Percentiles rank a stretch among this genome's conserved stretches.
phyloP scores from a whole-genome alignment of 2,329 filamentous ascomycete genomes.

The Saccharata proteae region DNA sequence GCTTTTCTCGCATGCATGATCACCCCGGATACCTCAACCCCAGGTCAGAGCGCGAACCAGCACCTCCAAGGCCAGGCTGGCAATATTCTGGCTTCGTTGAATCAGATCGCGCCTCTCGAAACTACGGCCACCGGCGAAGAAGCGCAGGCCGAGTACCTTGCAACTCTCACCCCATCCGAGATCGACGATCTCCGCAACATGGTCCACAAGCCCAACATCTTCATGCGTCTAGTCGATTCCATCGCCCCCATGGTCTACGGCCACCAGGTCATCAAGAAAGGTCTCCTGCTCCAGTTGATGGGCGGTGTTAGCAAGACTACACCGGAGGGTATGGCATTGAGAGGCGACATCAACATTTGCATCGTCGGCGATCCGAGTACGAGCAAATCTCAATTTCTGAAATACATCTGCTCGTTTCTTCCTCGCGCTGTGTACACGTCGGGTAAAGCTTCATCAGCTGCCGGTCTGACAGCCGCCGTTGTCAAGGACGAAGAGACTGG shows the following conservation, averaged over 20 bases:
- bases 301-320: conserved; percentile 91
- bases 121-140: conserved; percentile 55
- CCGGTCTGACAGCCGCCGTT: conserved; percentile 91
- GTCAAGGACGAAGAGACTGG: conserved; percentile 98
- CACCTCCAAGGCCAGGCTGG: conserved; percentile 59
- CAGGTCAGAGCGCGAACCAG: conserved; percentile 61
- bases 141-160: conserved; percentile 75
- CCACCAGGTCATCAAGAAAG: conserved; percentile 96
- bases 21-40: conserved; percentile 70
- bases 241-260: conserved; percentile 96
- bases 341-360: conserved; percentile 98
- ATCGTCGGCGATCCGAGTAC: conserved; percentile 95
- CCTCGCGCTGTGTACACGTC: conserved; percentile 95
- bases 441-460: conserved; percentile 92
- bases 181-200: conserved; percentile 85
- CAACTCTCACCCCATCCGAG: conserved; percentile 73
- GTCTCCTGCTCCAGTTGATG: conserved; percentile 83
- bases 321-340: conserved; percentile 83
- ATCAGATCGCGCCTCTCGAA: conserved; percentile 57
- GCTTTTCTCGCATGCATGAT: conserved; percentile 98
- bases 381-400: conserved; percentile 94
- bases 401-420: conserved; percentile 95
- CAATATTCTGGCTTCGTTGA: conserved; percentile 77
- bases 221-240: conserved; percentile 81
- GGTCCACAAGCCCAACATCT: conserved; percentile 94